Evolutionary conservation across 2,329 filamentous ascomycete genomes (phyloP).

Genomic region (Blumeriella jaapii): DNA sequence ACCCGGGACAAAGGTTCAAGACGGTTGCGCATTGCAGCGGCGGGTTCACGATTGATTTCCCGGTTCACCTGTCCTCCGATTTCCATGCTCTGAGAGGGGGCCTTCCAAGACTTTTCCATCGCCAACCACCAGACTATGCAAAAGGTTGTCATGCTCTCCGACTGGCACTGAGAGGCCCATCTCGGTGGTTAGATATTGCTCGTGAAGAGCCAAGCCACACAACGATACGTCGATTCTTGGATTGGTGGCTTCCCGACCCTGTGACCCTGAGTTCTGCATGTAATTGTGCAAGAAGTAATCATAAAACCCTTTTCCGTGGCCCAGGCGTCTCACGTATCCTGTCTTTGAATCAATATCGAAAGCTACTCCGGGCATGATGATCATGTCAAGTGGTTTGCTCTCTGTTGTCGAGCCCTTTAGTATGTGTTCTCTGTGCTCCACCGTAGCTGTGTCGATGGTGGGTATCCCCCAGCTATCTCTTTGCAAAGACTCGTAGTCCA

Average conservation of each 20-base stretch:
- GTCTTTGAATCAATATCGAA: slow-evolving; percentile 56
- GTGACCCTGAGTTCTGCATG: slow-evolving; percentile 32
- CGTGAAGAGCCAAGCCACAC: slow-evolving; percentile 71
- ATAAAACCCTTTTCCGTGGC: slow-evolving; percentile 95
- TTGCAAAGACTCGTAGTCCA: slow-evolving; percentile 67
- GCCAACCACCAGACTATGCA: slow-evolving; percentile 68
- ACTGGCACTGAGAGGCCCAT: slow-evolving; percentile 58
- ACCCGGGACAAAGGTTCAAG: slow-evolving; percentile 14
- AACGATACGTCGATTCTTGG: slow-evolving; percentile 47
- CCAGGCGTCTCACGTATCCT: slow-evolving; percentile 58
- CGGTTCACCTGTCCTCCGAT: slow-evolving; percentile 6
- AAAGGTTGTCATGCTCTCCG: slow-evolving; percentile 62
- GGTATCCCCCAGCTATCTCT: slow-evolving; percentile 91
- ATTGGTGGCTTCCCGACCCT: slow-evolving; percentile 34
- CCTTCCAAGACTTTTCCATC: slow-evolving; percentile 46
- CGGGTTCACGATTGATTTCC: slow-evolving; percentile 11
- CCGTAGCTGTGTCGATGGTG: slow-evolving; percentile 57
- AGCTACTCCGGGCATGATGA: slow-evolving; percentile 85
- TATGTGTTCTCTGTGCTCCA: slow-evolving; percentile 58
- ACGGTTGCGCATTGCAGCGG: slow-evolving; percentile 5
- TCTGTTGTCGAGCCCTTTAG: slow-evolving; percentile 44
- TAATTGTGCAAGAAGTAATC: slow-evolving; percentile 83
- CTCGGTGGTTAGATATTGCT: slow-evolving; percentile 61
- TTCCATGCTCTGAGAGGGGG: slow-evolving; percentile 9
- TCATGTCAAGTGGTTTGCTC: slow-evolving; percentile 57